phyloP scores from a whole-genome alignment of 257 asterid species.

The Primulina eburnea region DNA sequence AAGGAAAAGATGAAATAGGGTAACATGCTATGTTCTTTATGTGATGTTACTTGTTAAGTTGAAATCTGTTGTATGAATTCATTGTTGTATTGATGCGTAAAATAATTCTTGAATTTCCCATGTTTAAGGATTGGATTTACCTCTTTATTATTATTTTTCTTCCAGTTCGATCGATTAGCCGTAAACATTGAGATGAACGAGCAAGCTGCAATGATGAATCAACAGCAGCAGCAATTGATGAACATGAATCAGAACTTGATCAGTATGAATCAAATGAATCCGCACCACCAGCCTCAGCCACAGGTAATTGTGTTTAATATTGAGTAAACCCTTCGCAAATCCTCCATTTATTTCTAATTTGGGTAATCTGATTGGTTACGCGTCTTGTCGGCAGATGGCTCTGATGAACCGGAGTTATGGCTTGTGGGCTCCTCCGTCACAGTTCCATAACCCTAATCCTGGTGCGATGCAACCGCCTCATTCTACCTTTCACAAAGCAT shows the following conservation, averaged over 20 bases:
- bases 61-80: too few relatives aligned
- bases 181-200: conserved; percentile 48
- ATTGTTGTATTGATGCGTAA: not conserved
- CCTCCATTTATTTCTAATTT: not conserved
- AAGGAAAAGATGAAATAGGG: too few relatives aligned
- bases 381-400: conserved; percentile 41
- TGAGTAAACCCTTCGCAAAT: not conserved
- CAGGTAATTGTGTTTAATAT: conserved; percentile 39
- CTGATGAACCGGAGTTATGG: conserved; percentile 61
- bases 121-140: not conserved
- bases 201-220: conserved; percentile 54
- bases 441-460: conserved; percentile 55
- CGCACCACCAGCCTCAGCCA: conserved; percentile 39
- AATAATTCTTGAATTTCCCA: not conserved
- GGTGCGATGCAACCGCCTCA: conserved; percentile 33
- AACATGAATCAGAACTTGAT: conserved; percentile 39
- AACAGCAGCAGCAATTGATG: conserved; percentile 38
- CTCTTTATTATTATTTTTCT: not conserved
- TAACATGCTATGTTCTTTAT: not conserved
- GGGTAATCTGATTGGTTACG: not conserved
- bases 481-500: conserved; percentile 33
- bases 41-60: not conserved
- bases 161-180: not conserved
- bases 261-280: conserved; percentile 41
- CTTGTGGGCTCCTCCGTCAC: conserved; percentile 59